Base-by-base conservation (phyloP, 768 basidiomycete species). In the Mycena galericulata region DNA sequence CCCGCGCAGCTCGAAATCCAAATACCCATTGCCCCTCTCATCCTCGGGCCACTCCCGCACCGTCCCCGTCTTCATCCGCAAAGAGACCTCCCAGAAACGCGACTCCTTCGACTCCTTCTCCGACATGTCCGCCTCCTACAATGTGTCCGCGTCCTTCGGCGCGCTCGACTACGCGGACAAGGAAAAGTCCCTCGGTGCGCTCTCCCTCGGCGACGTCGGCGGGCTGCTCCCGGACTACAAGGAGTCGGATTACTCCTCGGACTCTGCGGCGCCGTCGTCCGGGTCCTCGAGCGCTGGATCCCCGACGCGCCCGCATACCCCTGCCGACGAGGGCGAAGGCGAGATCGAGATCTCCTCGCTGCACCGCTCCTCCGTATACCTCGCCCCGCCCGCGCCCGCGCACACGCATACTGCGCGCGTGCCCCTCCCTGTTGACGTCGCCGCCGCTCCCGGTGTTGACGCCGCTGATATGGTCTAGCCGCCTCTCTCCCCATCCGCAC, bases 31-130 rank as follows among this genome's bases (percentile, higher is more conserved):
- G n/a, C n/a, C n/a, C n/a, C n/a, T n/a, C n/a, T n/a, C n/a, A 47
- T 61, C 57, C 50, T 51, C 38, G 47, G 77, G 77, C 46, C 77
- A 77, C 30, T 71, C 73, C 51, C 72, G 73, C 1, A 64, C 71
- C 47, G 72, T 85, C 65, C 87, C 87, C n/a, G 79, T 87, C 60
- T 81, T 82, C 65, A 80, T 88, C 46, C 82, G 83, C 63, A 79
- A 79, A 30, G 82, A 82, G 53, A 80, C 81, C 60, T 74, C 86
- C 54, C 80, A 79, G 69, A 86, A 84, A 71, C 85, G 81, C 58
- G 85, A 85, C 64, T 87, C 87, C 7, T 63, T 86, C 18, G 78
- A 80, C 41, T 89, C 88, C 0, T 81, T 86, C 75, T 83, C 84
- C 32, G 80, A 82, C 65, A 74, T 85, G 56, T 85, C 85, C 17